Evolutionary conservation across 2,329 filamentous ascomycete species (phyloP).

Genomic region (Penicillium oxalicum): DNA sequence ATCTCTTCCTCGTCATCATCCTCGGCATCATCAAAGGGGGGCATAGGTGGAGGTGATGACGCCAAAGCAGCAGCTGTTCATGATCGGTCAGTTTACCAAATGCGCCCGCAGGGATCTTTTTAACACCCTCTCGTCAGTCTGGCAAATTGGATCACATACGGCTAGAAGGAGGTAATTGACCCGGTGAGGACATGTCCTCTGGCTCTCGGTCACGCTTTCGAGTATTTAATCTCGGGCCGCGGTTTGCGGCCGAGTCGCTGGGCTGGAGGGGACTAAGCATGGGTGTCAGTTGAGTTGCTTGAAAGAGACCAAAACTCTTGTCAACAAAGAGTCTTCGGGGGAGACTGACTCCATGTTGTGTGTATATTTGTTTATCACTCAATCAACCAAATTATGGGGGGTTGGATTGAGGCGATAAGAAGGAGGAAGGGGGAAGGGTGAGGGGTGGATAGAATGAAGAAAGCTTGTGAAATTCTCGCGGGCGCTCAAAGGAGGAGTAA

Average conservation of each 20-base stretch:
- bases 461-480: conserved; percentile 4
- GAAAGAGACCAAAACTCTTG: neutral
- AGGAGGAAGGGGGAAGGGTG: neutral
- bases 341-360: conserved; percentile 29
- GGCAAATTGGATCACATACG: conserved; percentile 43
- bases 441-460: neutral
- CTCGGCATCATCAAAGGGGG: conserved; percentile 42
- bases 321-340: neutral
- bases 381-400: conserved; percentile 1
- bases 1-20: conserved; percentile 49
- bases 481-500: conserved; percentile 8
- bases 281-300: conserved; percentile 9
- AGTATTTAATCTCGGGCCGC: conserved; percentile 54
- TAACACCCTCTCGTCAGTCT: no score
- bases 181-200: conserved; percentile 57
- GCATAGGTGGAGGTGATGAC: conserved; percentile 57
- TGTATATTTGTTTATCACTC: conserved; percentile 9
- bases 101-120: conserved; percentile 1
- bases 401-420: neutral
- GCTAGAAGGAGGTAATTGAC: conserved; percentile 54
- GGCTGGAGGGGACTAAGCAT: conserved; percentile 58
- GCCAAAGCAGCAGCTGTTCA: conserved; percentile 18
- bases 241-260: conserved; percentile 77
- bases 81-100: conserved; percentile 7
- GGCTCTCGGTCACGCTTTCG: conserved; percentile 61